Evolutionary conservation across 1,284 basidiomycete species (phyloP).

Genomic region (Agroathelia rolfsii): DNA sequence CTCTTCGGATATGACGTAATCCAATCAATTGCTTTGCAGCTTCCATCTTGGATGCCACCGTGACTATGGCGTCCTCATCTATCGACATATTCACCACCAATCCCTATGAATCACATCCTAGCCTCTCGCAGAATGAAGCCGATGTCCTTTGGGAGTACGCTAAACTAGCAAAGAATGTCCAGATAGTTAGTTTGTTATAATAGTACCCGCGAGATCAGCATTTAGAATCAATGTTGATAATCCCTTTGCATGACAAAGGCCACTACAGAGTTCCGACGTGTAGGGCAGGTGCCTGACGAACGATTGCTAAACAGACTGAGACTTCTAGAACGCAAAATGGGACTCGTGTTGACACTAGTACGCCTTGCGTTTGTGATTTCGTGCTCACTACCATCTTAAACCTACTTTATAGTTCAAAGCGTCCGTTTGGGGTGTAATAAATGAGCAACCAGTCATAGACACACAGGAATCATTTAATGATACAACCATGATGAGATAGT

Average conservation of each 20-base stretch:
- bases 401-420: conserved; percentile 69
- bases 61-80: conserved; percentile 17
- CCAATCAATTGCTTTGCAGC: too few species aligned
- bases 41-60: too few species aligned
- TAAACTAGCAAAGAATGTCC: conserved; percentile 61
- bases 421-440: conserved; percentile 90
- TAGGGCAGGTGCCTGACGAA: conserved; percentile 66
- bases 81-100: conserved; percentile 45
- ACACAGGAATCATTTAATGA: conserved; percentile 8
- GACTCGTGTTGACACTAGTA: conserved; percentile 82
- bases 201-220: background rate
- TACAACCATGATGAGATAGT: conserved; percentile 13
- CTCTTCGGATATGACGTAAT: too few species aligned
- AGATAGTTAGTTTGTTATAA: conserved; percentile 35
- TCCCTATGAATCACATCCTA: conserved; percentile 60
- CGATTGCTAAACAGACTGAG: conserved; percentile 71
- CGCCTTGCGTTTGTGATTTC: conserved; percentile 17
- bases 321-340: conserved; percentile 89
- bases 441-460: conserved; percentile 63
- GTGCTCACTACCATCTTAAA: conserved; percentile 1
- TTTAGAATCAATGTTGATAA: background rate
- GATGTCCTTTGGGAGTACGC: conserved; percentile 77
- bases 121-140: conserved; percentile 50
- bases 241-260: conserved; percentile 1
- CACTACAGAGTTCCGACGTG: conserved; percentile 43